Percentiles rank a stretch among this genome's conserved stretches.
These are phyloP conservation scores for Neonectria ditissima DNA, from an alignment of 2,329 filamentous ascomycete species.

Conservation along the genomic window DNA sequence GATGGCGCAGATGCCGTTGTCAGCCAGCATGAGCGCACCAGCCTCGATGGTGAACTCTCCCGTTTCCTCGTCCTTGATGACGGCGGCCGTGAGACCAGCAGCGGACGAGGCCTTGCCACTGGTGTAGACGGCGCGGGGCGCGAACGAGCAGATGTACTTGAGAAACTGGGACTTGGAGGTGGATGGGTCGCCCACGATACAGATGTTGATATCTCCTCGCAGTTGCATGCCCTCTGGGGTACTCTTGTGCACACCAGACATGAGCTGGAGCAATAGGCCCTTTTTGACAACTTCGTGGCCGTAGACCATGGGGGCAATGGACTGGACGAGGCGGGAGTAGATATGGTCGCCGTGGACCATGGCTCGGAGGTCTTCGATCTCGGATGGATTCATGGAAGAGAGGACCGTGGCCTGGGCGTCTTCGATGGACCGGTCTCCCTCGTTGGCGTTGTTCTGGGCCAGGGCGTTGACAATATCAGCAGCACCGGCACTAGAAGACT, in stretches of 20 bases:
- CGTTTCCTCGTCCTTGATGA: slow-evolving; percentile 98
- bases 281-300: slow-evolving; percentile 99
- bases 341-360: slow-evolving; percentile 98
- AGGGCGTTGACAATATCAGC: slow-evolving; percentile 87
- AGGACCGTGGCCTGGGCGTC: slow-evolving; percentile 89
- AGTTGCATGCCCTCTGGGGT: slow-evolving; percentile 96
- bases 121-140: slow-evolving; percentile 97
- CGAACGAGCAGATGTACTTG: slow-evolving; percentile 96
- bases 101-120: slow-evolving; percentile 98
- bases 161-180: slow-evolving; percentile 98
- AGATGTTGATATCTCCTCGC: slow-evolving; percentile 98
- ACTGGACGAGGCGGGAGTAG: slow-evolving; percentile 91
- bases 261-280: slow-evolving; percentile 90
- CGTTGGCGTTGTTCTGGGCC: slow-evolving; percentile 70
- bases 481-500: slow-evolving; percentile 71
- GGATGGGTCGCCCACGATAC: slow-evolving; percentile 95
- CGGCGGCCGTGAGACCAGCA: slow-evolving; percentile 95
- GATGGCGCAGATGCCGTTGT: slow-evolving; percentile 97
- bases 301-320: slow-evolving; percentile 95
- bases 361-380: slow-evolving; percentile 90
- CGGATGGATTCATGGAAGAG: slow-evolving; percentile 83
- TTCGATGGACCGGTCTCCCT: slow-evolving; percentile 79
- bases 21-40: slow-evolving; percentile 95
- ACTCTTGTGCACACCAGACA: slow-evolving; percentile 93
- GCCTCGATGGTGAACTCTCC: slow-evolving; percentile 99